A percentile compares a stretch with the other conserved stretches of the same genome.
These are phyloP conservation scores for peach (Prunus persica) DNA, from an alignment of 306 rosid species.

Conservation along the genomic window Prunus_persica_NCBIv2 NC_034010.1:28947501-28948000, in stretches of 20 bases:
- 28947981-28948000: background rate
- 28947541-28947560: too few species aligned
- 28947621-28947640: constrained; percentile 7
- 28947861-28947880: constrained; percentile 39
- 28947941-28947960: background rate
- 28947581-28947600: too few species aligned
- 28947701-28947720: constrained; percentile 27
- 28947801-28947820: constrained; percentile 35
- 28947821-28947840: constrained; percentile 29
- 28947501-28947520: too few species aligned
- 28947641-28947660: constrained; percentile 18
- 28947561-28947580: too few species aligned
- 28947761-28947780: constrained; percentile 36
- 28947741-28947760: constrained; percentile 32
- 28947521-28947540: too few species aligned
- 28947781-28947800: constrained; percentile 29
- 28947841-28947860: constrained; percentile 44
- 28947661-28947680: background rate
- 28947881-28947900: constrained; percentile 47
- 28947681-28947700: constrained; percentile 17
- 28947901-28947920: constrained; percentile 35
- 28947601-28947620: background rate
- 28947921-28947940: background rate
- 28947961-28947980: too few species aligned
- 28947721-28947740: constrained; percentile 15